Evolutionary conservation across 305 asterid genomes (phyloP).

Genomic region (Ruellia speciosa): DNA sequence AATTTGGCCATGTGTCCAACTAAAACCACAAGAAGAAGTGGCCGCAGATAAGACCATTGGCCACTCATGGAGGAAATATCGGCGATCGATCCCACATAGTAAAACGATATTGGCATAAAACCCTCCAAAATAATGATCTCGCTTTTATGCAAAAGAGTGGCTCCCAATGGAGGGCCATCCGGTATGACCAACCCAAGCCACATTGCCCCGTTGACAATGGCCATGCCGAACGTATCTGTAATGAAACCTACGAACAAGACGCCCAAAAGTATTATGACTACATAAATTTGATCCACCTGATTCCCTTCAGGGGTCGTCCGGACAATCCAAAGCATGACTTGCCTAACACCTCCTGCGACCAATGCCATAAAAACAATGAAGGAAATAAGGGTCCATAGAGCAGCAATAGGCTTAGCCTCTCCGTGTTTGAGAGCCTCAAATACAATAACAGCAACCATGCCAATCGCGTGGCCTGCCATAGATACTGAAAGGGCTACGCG

Average conservation of each 20-base stretch:
- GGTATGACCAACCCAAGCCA: constrained; percentile 84
- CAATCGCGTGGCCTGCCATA: constrained; percentile 43
- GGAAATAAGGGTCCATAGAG: constrained; percentile 46
- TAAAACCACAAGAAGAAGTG: constrained; percentile 38
- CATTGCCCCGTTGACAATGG: constrained; percentile 58
- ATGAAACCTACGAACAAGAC: constrained; percentile 49
- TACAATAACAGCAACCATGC: constrained; percentile 31
- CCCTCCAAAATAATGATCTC: constrained; percentile 51
- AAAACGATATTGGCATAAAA: constrained; percentile 53
- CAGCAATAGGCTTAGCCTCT: constrained; percentile 27
- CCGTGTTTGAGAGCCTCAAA: constrained; percentile 68
- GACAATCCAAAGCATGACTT: constrained; percentile 50
- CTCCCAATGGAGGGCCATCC: constrained; percentile 78
- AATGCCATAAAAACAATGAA: constrained; percentile 21
- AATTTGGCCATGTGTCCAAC: constrained; percentile 34
- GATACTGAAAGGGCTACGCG: constrained; percentile 46
- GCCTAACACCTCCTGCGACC: constrained; percentile 40
- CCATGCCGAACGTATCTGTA: constrained; percentile 50
- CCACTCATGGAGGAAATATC: constrained; percentile 36
- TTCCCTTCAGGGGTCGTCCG: constrained; percentile 58
- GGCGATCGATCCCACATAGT: constrained; percentile 43
- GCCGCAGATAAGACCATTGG: constrained; percentile 41
- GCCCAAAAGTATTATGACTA: constrained; percentile 42
- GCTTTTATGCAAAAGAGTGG: constrained; percentile 56
- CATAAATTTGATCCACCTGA: constrained; percentile 53